These are phyloP conservation scores for Diaporthe sp. DNA, from an alignment of 2,329 filamentous ascomycete genomes.

Conservation along the genomic window DNA sequence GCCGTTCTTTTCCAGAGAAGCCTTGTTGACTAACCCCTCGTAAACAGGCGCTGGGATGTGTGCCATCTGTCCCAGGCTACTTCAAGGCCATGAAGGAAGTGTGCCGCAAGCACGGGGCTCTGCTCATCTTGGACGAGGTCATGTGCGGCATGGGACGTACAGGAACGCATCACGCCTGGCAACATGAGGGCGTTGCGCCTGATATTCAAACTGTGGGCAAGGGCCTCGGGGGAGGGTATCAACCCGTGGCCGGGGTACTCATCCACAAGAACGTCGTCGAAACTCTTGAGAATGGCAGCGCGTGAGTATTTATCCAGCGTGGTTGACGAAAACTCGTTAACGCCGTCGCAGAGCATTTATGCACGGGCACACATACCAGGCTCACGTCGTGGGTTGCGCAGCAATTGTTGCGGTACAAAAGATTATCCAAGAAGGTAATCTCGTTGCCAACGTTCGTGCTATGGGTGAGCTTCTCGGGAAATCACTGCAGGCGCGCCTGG, in stretches of 20 bases:
- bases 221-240: slow-evolving; percentile 71
- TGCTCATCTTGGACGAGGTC: slow-evolving; percentile 71
- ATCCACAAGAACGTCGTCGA: slow-evolving; percentile 63
- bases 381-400: slow-evolving; percentile 54
- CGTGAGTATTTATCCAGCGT: slow-evolving; percentile 45
- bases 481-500: slow-evolving; percentile 47
- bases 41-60: slow-evolving; percentile 64
- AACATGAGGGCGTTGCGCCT: slow-evolving; percentile 68
- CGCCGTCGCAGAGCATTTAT: slow-evolving; percentile 57
- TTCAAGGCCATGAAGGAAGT: slow-evolving; percentile 65
- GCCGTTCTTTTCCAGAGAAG: neutral
- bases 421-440: slow-evolving; percentile 51
- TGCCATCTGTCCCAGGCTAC: slow-evolving; percentile 65
- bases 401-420: slow-evolving; percentile 56
- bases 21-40: neutral
- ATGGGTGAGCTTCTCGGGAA: slow-evolving; percentile 49
- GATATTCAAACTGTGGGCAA: slow-evolving; percentile 76
- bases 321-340: slow-evolving; percentile 11
- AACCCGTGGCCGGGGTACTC: slow-evolving; percentile 70
- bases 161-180: slow-evolving; percentile 73
- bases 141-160: slow-evolving; percentile 78
- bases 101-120: slow-evolving; percentile 66
- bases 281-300: slow-evolving; percentile 55
- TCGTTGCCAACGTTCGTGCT: slow-evolving; percentile 51
- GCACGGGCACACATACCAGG: slow-evolving; percentile 71